phyloP scores from a whole-genome alignment of 805 yeast species.

The Teunomyces stri region DNA sequence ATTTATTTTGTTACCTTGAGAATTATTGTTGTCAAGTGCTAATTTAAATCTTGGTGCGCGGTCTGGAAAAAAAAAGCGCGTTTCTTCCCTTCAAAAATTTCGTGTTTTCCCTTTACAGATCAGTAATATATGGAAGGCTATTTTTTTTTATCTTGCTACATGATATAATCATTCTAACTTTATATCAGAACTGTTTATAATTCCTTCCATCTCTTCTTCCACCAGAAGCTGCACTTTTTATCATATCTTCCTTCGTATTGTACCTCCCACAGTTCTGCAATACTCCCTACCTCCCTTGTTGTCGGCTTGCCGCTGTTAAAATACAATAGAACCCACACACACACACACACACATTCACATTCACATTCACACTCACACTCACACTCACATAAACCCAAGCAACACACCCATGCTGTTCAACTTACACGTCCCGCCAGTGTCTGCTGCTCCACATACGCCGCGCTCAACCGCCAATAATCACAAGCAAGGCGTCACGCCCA shows the following conservation, averaged over 20 bases:
- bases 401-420: neutral
- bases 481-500: slow-evolving; percentile 21
- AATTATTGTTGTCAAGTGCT: neutral
- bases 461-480: slow-evolving; percentile 6
- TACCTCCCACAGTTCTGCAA: no score
- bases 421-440: slow-evolving; percentile 3
- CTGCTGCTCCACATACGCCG: slow-evolving; percentile 1
- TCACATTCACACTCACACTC: neutral
- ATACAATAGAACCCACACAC: neutral
- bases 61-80: neutral
- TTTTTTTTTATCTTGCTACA: neutral
- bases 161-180: neutral
- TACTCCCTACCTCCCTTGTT: no score
- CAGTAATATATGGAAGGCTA: neutral
- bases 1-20: neutral
- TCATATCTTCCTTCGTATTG: no score
- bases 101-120: slow-evolving; percentile 2
- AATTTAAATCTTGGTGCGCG: neutral
- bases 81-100: slow-evolving; percentile 1
- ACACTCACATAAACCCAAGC: neutral
- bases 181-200: neutral
- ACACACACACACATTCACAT: neutral
- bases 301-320: no score
- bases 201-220: no score
- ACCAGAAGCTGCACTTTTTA: no score